Evolutionary conservation across 1,284 basidiomycete species (phyloP), one percentile per base, ranked within the genome.

Genomic region (Malassezia dermatis): DNA sequence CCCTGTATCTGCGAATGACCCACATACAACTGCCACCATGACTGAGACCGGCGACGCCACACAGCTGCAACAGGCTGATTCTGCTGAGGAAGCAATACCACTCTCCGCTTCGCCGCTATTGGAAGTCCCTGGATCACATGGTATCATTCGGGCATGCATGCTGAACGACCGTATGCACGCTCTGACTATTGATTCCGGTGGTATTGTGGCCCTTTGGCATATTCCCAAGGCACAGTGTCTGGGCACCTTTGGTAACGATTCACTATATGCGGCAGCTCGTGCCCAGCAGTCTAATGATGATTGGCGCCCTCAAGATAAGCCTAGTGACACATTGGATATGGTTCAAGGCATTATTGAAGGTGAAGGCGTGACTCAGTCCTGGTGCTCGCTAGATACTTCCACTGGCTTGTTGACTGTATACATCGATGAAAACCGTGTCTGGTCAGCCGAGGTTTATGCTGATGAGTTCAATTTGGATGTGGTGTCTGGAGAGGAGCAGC

Each of bases 401-500:
- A 84, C 85, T 17, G 93, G 93, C 2, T 82, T 88, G 30, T 78
- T 99, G 57, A 85, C 85, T 0, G 83, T 98, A 3, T 89, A 95
- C 76, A 71, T 98, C 39, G 86, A 83, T 53, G 88, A 94, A 64
- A 74, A 71, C 4, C 78, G 81, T 44, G 88, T 85, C 63, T 96
- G 95, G 73, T 90, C 95, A 58, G 88, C 88, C 10, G 94, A 98
- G 76, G 83, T 93, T 3, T 96, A 94, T 71, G 83, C 86, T 3
- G 91, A 96, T 73, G 93, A 98, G 56, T 75, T 83, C 83, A 51
- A 86, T 58, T 10, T 58, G 48, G 48, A 46, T 28, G 66, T 59
- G 42, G 43, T 57, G 23, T 51, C 56, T 27, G 24, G 30, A 17
- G 26, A 30, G 19, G 23, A 26, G 13, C 12, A 15, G 10, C 21